Percentiles rank a stretch among this genome's conserved stretches.
phyloP scores from a whole-genome alignment of 176 grass and related monocot genomes.

The Avena eriantha region DNA sequence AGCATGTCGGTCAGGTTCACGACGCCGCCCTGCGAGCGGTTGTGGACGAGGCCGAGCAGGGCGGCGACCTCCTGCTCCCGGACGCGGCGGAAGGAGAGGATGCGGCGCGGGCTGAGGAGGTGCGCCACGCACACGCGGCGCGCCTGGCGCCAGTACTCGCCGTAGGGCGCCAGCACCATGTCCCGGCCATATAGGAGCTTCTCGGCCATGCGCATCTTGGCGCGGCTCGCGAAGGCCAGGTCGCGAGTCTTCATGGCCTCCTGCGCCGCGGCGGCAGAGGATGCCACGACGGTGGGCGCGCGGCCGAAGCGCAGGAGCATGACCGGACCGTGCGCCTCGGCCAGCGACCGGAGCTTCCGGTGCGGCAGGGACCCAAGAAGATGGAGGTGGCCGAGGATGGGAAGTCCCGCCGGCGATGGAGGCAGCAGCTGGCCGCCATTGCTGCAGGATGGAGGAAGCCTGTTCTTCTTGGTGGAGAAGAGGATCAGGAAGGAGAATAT shows the following conservation, averaged over 20 bases:
- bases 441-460: neutral
- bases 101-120: slow-evolving; percentile 47
- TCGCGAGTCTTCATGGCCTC: slow-evolving; percentile 62
- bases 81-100: slow-evolving; percentile 38
- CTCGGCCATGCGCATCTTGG: slow-evolving; percentile 24
- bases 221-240: slow-evolving; percentile 48
- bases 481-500: neutral
- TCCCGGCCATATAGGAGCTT: slow-evolving; percentile 48
- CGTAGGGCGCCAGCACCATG: slow-evolving; percentile 54
- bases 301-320: slow-evolving; percentile 59
- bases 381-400: slow-evolving; percentile 66
- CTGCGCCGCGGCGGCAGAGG: slow-evolving; percentile 53
- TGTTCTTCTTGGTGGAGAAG: neutral
- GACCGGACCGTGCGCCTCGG: slow-evolving; percentile 51
- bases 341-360: slow-evolving; percentile 37
- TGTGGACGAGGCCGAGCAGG: slow-evolving; percentile 40
- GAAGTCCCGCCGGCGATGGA: slow-evolving; percentile 49
- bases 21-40: neutral
- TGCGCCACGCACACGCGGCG: slow-evolving; percentile 59
- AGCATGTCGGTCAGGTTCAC: slow-evolving; percentile 24
- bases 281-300: slow-evolving; percentile 54
- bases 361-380: slow-evolving; percentile 52
- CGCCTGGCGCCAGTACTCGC: slow-evolving; percentile 56
- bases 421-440: slow-evolving; percentile 30
- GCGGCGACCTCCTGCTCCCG: slow-evolving; percentile 49